phyloP scores from a whole-genome alignment of 257 asterid species.

The Solanum bukasovii region DNA sequence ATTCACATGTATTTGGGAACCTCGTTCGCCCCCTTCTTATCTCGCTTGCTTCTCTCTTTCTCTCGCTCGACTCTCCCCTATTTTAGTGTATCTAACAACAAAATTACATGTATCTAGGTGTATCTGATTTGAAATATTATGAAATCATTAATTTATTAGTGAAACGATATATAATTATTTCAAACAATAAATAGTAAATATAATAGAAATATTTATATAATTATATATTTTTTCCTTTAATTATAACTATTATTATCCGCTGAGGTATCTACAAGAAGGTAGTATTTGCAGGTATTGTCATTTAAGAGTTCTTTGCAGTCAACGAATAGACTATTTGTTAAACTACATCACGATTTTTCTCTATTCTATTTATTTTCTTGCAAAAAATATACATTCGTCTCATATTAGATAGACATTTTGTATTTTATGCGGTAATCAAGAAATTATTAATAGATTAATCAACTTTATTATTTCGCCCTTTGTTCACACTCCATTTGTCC shows the following conservation, averaged over 20 bases:
- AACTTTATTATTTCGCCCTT: too few relatives aligned
- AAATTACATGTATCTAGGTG: neutral
- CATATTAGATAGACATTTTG: too few relatives aligned
- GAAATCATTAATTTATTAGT: neutral
- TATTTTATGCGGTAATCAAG: neutral
- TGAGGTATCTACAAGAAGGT: neutral
- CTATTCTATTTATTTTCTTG: neutral
- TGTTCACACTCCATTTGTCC: too few relatives aligned
- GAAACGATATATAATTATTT: too few relatives aligned
- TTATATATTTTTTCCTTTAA: too few relatives aligned
- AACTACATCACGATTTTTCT: neutral
- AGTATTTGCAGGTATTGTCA: neutral
- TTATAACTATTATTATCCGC: neutral
- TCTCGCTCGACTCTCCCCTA: neutral
- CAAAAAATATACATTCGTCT: neutral
- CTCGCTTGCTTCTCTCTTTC: neutral
- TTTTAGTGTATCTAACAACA: neutral
- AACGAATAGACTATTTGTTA: too few relatives aligned
- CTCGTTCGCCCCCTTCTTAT: neutral
- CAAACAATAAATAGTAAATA: neutral
- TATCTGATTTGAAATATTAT: too few relatives aligned
- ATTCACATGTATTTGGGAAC: neutral
- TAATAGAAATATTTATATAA: too few relatives aligned
- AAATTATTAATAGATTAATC: too few relatives aligned
- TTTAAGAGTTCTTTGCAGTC: neutral